A percentile compares a stretch with the other conserved stretches of the same genome.
These are phyloP conservation scores for Boletus mariae DNA, from an alignment of 1,284 basidiomycete species.

Conservation along the genomic window DNA sequence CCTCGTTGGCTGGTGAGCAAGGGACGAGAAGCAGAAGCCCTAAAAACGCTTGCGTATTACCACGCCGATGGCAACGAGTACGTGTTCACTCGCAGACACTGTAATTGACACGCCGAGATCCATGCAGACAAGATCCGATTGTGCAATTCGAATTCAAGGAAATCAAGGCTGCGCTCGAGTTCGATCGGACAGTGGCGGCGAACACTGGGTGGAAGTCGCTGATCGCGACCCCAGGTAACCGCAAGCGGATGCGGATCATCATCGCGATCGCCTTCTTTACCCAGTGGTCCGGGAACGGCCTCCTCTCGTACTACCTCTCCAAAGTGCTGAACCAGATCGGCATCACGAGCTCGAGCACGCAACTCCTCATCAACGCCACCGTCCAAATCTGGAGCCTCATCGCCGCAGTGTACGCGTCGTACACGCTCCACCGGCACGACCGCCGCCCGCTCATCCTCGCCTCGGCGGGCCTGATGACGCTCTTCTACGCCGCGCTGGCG, in stretches of 20 bases:
- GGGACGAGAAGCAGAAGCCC: slow-evolving; percentile 59
- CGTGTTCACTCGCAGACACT: no score
- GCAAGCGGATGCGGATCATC: slow-evolving; percentile 67
- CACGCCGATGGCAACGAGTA: slow-evolving; percentile 68
- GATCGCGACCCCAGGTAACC: slow-evolving; percentile 58
- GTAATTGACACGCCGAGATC: no score
- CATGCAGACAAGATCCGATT: slow-evolving; percentile 14
- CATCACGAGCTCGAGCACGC: slow-evolving; percentile 42
- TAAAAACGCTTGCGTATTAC: slow-evolving; percentile 67
- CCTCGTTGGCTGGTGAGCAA: slow-evolving; percentile 70
- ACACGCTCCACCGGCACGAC: slow-evolving; percentile 55
- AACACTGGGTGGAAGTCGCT: slow-evolving; percentile 64
- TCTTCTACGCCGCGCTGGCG: slow-evolving; percentile 71
- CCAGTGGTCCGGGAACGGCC: no score
- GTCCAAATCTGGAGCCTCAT: slow-evolving; percentile 72
- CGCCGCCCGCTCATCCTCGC: slow-evolving; percentile 62
- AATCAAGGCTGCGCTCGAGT: slow-evolving; percentile 69
- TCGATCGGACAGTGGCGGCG: slow-evolving; percentile 53
- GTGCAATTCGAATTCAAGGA: slow-evolving; percentile 57
- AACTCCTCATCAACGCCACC: slow-evolving; percentile 70
- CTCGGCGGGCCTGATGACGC: slow-evolving; percentile 61
- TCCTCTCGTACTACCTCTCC: slow-evolving; percentile 35
- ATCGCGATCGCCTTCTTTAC: slow-evolving; percentile 69
- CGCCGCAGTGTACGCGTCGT: slow-evolving; percentile 44
- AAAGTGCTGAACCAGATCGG: slow-evolving; percentile 58